These are phyloP conservation scores for Ogataea degrootiae DNA, from an alignment of 805 yeast genomes.

Conservation along the genomic window DNA sequence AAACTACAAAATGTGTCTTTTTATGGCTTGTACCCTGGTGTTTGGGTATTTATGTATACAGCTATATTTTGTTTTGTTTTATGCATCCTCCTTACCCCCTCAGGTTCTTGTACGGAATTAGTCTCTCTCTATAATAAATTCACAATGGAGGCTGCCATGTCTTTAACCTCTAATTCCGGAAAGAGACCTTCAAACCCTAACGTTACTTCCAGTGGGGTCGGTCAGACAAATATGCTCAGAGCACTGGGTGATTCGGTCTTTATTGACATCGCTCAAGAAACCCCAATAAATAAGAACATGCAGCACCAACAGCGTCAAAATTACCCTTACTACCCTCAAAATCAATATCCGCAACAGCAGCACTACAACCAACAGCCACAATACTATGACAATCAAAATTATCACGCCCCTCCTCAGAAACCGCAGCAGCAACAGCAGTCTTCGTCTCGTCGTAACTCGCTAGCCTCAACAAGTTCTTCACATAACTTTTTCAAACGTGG, in stretches of 20 bases:
- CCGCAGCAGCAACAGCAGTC: neutral
- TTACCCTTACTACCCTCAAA: constrained; percentile 1
- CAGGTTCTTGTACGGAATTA: neutral
- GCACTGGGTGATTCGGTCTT: constrained; percentile 37
- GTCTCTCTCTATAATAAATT: neutral
- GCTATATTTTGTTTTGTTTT: too few relatives aligned
- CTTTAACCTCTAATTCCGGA: constrained; percentile 12
- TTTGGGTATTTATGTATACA: too few relatives aligned
- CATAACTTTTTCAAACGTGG: neutral
- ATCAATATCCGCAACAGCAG: constrained; percentile 14
- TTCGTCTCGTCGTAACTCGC: constrained; percentile 1
- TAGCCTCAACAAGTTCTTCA: constrained; percentile 1
- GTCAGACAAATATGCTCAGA: constrained; percentile 30
- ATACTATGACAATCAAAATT: constrained; percentile 10
- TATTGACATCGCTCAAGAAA: constrained; percentile 42
- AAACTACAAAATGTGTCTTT: too few relatives aligned
- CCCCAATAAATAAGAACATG: constrained; percentile 22
- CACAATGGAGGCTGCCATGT: constrained; percentile 32
- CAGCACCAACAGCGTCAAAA: constrained; percentile 7
- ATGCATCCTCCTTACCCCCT: neutral
- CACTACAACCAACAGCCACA: constrained; percentile 4
- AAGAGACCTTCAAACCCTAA: constrained; percentile 5
- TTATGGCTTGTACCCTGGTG: too few relatives aligned
- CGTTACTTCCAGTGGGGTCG: constrained; percentile 18
- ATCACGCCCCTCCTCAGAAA: constrained; percentile 2